Conservation (phyloP, 2,329 filamentous ascomycete genomes). For the Byssochlamys sp. region DNA sequence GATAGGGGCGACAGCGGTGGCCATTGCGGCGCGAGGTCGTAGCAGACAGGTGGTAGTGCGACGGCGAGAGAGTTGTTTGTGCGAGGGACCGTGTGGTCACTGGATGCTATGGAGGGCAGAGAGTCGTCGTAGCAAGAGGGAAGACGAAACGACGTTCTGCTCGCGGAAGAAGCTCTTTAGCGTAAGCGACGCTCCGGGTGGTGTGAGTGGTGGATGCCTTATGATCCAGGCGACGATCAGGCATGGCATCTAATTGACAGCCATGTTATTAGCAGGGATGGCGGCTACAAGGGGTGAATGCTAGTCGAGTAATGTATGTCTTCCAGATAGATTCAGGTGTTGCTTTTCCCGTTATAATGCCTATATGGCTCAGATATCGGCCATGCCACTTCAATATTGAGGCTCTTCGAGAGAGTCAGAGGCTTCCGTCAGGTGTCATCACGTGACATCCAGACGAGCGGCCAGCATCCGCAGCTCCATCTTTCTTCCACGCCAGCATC, state of each 20-base stretch:
- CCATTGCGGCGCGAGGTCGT: slow-evolving; percentile 26
- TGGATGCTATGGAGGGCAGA: slow-evolving; percentile 1
- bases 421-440: slow-evolving; percentile 10
- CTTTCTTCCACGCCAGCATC: slow-evolving; percentile 4
- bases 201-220: slow-evolving; percentile 18
- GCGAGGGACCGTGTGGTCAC: neutral
- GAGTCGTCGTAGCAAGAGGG: neutral
- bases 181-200: slow-evolving; percentile 21
- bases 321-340: neutral
- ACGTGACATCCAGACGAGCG: slow-evolving; percentile 17
- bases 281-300: neutral
- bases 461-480: slow-evolving; percentile 3
- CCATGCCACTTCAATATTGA: neutral
- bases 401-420: neutral
- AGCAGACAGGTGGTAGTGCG: slow-evolving; percentile 1
- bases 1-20: slow-evolving; percentile 35
- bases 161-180: slow-evolving; percentile 26
- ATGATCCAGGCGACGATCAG: neutral
- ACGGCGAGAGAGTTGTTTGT: neutral
- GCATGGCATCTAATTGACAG: neutral
- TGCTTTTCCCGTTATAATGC: neutral
- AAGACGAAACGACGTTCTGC: slow-evolving; percentile 9
- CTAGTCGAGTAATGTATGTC: neutral
- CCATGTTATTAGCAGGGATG: neutral
- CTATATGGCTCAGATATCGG: neutral